These are phyloP conservation scores for Fonsecaea multimorphosa DNA, from an alignment of 2,329 filamentous ascomycete genomes.

Conservation along the genomic window DNA sequence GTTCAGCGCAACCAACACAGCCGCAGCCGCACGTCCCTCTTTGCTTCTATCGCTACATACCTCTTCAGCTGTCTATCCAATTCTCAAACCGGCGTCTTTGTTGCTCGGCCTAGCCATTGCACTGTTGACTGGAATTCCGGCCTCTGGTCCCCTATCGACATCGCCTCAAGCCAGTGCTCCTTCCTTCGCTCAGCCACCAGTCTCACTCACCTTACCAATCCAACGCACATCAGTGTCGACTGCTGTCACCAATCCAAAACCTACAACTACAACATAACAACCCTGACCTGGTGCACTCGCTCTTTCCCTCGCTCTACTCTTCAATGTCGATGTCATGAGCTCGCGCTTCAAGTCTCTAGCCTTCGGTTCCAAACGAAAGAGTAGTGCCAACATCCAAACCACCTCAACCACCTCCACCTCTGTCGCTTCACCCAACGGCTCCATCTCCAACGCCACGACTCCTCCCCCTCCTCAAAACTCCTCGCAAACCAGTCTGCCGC, in stretches of 20 bases:
- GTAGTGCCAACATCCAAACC: slow-evolving; percentile 53
- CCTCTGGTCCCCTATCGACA: neutral
- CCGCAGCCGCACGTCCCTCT: slow-evolving; percentile 21
- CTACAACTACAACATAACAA: slow-evolving; percentile 1
- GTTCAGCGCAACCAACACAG: slow-evolving; percentile 16
- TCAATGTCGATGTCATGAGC: slow-evolving; percentile 57
- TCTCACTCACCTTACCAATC: slow-evolving; percentile 21
- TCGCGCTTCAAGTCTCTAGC: slow-evolving; percentile 58
- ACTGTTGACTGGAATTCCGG: neutral
- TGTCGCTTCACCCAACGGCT: slow-evolving; percentile 39
- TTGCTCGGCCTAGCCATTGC: neutral
- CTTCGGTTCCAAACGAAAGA: slow-evolving; percentile 57
- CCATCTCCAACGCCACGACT: slow-evolving; percentile 43
- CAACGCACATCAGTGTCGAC: neutral
- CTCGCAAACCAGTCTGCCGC: slow-evolving; percentile 59
- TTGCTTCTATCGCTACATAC: slow-evolving; percentile 8
- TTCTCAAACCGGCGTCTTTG: neutral
- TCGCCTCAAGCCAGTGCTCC: slow-evolving; percentile 1
- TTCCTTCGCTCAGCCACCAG: slow-evolving; percentile 18
- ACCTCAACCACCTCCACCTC: slow-evolving; percentile 39
- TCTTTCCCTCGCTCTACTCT: slow-evolving; percentile 27
- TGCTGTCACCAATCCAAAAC: neutral
- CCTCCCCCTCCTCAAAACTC: slow-evolving; percentile 49
- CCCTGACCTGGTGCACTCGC: slow-evolving; percentile 20
- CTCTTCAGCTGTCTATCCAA: slow-evolving; percentile 14